Percentiles rank a stretch among this genome's conserved stretches.
Conservation (phyloP, 2,329 filamentous ascomycete genomes). For the Phialemoniopsis sp. region DNA sequence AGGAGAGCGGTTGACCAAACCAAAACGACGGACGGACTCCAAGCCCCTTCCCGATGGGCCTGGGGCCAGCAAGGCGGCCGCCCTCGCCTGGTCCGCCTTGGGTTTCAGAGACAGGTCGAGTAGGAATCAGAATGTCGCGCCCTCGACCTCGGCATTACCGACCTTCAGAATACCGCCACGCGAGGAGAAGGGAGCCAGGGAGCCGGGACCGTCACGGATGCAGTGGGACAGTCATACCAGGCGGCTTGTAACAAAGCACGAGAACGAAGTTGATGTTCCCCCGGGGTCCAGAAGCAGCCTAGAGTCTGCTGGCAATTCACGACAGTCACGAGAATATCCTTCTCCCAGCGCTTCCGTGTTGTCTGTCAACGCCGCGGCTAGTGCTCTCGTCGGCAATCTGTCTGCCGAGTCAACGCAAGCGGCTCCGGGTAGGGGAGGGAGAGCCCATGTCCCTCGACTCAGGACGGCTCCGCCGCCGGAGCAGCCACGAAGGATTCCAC, state of each 20-base stretch:
- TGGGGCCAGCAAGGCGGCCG: slow-evolving; percentile 60
- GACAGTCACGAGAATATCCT: slow-evolving; percentile 35
- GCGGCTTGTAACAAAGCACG: slow-evolving; percentile 36
- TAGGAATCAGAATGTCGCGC: slow-evolving; percentile 15
- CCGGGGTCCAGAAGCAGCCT: slow-evolving; percentile 18
- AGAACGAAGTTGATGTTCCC: slow-evolving; percentile 23
- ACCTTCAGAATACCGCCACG: slow-evolving; percentile 3
- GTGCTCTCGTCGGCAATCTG: slow-evolving; percentile 30
- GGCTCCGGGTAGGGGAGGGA: no score
- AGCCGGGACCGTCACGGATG: slow-evolving; percentile 22
- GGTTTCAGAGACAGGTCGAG: slow-evolving; percentile 29
- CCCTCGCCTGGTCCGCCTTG: slow-evolving; percentile 54
- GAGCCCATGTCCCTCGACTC: no score
- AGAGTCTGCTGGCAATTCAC: slow-evolving; percentile 20
- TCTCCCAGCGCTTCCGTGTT: slow-evolving; percentile 37
- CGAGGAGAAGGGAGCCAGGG: slow-evolving; percentile 19
- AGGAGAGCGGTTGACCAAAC: slow-evolving; percentile 34
- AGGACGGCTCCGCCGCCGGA: no score
- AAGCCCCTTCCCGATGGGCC: slow-evolving; percentile 41
- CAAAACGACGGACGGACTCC: slow-evolving; percentile 31
- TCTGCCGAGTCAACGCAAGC: no score
- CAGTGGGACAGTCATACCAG: slow-evolving; percentile 54
- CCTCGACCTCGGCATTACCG: slow-evolving; percentile 1
- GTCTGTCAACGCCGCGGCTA: slow-evolving; percentile 53
- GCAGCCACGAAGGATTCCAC: no score